These are phyloP conservation scores for Kluyveromyces sp. DNA, from an alignment of 1,139 yeast species.

Conservation along the genomic window DNA sequence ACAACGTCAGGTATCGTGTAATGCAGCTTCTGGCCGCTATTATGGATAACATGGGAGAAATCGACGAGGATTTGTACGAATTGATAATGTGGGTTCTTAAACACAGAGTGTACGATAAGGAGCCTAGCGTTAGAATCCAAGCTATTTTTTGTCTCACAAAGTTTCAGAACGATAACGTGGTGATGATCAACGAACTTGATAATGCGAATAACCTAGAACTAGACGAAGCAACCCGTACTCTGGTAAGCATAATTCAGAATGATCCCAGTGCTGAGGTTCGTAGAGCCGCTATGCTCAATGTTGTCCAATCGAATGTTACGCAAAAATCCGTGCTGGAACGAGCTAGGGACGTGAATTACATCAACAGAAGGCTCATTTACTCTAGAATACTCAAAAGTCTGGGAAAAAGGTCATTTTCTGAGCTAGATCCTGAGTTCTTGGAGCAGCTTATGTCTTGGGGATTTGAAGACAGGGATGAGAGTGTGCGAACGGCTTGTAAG, in stretches of 20 bases:
- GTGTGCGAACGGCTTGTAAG: slow-evolving; percentile 65
- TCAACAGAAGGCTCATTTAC: slow-evolving; percentile 67
- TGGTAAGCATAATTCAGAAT: slow-evolving; percentile 54
- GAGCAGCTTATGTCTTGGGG: slow-evolving; percentile 78
- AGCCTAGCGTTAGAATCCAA: slow-evolving; percentile 68
- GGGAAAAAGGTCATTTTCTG: slow-evolving; percentile 49
- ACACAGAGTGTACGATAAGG: slow-evolving; percentile 70
- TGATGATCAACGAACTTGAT: slow-evolving; percentile 18
- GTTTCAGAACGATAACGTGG: slow-evolving; percentile 52
- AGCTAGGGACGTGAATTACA: slow-evolving; percentile 70
- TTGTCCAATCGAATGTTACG: slow-evolving; percentile 50
- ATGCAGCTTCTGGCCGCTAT: slow-evolving; percentile 72
- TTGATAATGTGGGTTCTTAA: slow-evolving; percentile 54
- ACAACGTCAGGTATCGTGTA: slow-evolving; percentile 71
- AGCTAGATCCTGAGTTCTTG: slow-evolving; percentile 51
- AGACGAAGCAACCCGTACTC: slow-evolving; percentile 45
- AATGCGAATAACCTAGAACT: slow-evolving; percentile 28
- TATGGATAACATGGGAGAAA: slow-evolving; percentile 66
- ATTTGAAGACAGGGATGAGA: slow-evolving; percentile 71
- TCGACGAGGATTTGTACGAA: slow-evolving; percentile 67
- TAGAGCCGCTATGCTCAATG: slow-evolving; percentile 69
- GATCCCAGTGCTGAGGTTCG: slow-evolving; percentile 89
- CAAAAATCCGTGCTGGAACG: slow-evolving; percentile 63
- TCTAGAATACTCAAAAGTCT: slow-evolving; percentile 61
- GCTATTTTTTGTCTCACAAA: slow-evolving; percentile 76